phyloP scores from a whole-genome alignment of 2,329 filamentous ascomycete genomes.

The Daldinia eschscholtzii region DNA sequence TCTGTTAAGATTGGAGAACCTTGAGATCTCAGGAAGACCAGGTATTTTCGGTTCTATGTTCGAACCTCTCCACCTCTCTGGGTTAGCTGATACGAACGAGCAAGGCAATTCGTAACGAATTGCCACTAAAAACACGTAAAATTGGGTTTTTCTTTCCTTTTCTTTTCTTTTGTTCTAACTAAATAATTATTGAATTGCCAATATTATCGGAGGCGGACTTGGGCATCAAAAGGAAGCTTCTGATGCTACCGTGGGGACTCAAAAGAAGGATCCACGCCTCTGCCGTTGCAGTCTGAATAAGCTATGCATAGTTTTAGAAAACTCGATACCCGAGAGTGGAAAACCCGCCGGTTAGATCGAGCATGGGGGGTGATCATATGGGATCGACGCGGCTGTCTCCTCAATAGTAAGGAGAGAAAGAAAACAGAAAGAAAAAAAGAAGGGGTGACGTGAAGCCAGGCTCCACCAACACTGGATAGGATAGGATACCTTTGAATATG shows the following conservation, averaged over 20 bases:
- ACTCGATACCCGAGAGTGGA: slow-evolving; percentile 44
- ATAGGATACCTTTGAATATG: slow-evolving; percentile 27
- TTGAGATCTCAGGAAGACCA: neutral
- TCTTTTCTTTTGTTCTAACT: too few relatives aligned
- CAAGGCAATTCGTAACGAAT: slow-evolving; percentile 9
- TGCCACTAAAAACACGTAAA: neutral
- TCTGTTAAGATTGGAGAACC: neutral
- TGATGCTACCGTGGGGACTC: slow-evolving; percentile 34
- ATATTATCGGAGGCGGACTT: slow-evolving; percentile 25
- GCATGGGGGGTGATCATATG: slow-evolving; percentile 43
- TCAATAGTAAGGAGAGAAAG: slow-evolving; percentile 39
- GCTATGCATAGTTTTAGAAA: slow-evolving; percentile 41
- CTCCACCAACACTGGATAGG: slow-evolving; percentile 20
- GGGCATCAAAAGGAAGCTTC: slow-evolving; percentile 34
- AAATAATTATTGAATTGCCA: slow-evolving; percentile 19
- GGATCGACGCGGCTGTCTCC: slow-evolving; percentile 42
- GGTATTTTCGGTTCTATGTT: neutral
- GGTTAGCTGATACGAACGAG: neutral
- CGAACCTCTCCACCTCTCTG: slow-evolving; percentile 15
- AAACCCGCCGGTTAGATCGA: slow-evolving; percentile 44
- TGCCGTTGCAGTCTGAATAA: slow-evolving; percentile 45
- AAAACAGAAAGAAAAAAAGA: slow-evolving; percentile 3
- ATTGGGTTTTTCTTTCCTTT: neutral
- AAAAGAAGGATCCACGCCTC: slow-evolving; percentile 32
- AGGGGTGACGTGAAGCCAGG: slow-evolving; percentile 35